These are phyloP conservation scores for Coniella vitis DNA, from an alignment of 2,329 filamentous ascomycete species.

Conservation along the genomic window DNA sequence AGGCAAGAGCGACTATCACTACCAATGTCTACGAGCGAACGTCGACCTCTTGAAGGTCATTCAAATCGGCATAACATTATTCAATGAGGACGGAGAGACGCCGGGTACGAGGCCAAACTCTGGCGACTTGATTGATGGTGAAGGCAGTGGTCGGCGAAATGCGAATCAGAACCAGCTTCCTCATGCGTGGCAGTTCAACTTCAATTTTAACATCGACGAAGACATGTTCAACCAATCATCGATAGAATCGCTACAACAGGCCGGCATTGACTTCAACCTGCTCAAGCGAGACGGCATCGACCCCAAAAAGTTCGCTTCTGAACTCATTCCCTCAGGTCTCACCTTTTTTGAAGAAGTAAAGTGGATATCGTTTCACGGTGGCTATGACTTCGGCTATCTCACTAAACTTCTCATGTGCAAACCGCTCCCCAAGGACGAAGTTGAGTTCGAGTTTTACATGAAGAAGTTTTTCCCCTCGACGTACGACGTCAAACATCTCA, in stretches of 20 bases:
- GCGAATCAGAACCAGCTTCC: constrained; percentile 52
- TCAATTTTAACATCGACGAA: constrained; percentile 86
- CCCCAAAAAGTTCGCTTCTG: constrained; percentile 77
- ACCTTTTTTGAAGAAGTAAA: constrained; percentile 81
- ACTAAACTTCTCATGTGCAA: constrained; percentile 86
- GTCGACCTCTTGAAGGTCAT: constrained; percentile 97
- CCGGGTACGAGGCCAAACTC: constrained; percentile 62
- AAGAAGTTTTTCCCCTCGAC: constrained; percentile 89
- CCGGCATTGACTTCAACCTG: constrained; percentile 84
- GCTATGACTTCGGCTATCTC: constrained; percentile 96
- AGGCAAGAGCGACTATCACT: constrained; percentile 96
- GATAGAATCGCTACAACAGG: constrained; percentile 82
- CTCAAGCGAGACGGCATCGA: constrained; percentile 88
- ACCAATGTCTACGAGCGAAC: constrained; percentile 94
- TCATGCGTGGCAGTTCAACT: constrained; percentile 99
- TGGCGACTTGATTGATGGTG: constrained; percentile 34
- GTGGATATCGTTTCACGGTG: constrained; percentile 97
- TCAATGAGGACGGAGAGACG: constrained; percentile 82
- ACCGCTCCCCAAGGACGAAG: constrained; percentile 80
- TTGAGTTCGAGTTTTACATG: constrained; percentile 81
- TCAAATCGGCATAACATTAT: constrained; percentile 90
- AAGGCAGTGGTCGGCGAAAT: constrained; percentile 32
- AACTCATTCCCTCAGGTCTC: constrained; percentile 86
- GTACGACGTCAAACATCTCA: constrained; percentile 95
- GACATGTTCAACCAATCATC: constrained; percentile 98